Conservation (phyloP, 441 rosid species). For the Populus hybrid region DNA sequence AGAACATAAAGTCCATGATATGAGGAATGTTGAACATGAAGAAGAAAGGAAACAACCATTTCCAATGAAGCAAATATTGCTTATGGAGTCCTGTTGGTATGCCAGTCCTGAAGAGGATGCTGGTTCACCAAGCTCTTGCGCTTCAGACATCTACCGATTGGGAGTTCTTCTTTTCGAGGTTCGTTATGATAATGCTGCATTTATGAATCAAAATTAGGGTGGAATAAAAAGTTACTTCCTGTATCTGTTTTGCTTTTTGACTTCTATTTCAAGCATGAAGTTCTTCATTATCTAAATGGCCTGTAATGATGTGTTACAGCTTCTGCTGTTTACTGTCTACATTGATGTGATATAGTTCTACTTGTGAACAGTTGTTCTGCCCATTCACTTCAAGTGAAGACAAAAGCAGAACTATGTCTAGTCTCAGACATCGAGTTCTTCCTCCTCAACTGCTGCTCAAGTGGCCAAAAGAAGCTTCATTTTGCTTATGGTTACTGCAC, state of each 20-base stretch:
- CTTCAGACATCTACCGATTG: conserved; percentile 82
- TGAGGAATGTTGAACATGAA: conserved; percentile 35
- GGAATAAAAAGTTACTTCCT: neutral
- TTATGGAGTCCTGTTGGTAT: conserved; percentile 86
- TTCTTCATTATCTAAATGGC: conserved; percentile 4
- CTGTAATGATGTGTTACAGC: neutral
- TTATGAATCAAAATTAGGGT: conserved; percentile 1
- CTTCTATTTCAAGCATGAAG: neutral
- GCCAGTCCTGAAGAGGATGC: conserved; percentile 82
- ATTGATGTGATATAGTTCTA: conserved; percentile 34
- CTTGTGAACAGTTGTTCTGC: conserved; percentile 72
- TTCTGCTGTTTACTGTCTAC: conserved; percentile 20
- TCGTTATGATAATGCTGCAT: conserved; percentile 17
- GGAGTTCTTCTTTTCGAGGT: conserved; percentile 98
- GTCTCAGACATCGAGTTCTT: conserved; percentile 94
- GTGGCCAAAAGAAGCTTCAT: conserved; percentile 91
- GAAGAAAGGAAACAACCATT: conserved; percentile 71
- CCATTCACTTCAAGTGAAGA: conserved; percentile 85
- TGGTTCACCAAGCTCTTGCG: conserved; percentile 58
- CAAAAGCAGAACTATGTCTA: conserved; percentile 83
- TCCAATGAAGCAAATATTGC: conserved; percentile 85
- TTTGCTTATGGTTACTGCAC: conserved; percentile 91
- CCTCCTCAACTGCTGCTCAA: conserved; percentile 85
- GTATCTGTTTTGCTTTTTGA: conserved; percentile 5
- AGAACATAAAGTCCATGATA: conserved; percentile 39